phyloP scores from a whole-genome alignment of 2,329 filamentous ascomycete genomes.

The Colletotrichum sp. region DNA sequence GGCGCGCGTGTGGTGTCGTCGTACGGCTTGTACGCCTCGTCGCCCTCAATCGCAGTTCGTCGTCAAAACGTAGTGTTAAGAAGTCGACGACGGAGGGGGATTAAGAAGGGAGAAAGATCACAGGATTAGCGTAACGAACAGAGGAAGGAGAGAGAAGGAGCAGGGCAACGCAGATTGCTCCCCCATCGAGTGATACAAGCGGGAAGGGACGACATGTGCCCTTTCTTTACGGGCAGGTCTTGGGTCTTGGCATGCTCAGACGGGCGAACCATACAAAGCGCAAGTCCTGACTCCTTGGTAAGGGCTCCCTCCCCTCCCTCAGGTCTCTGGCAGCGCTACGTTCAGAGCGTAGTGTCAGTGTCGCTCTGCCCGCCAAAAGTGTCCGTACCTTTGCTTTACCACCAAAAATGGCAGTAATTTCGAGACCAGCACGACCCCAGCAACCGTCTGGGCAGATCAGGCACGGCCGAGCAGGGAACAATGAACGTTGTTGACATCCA shows the following conservation, averaged over 20 bases:
- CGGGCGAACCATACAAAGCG: not conserved
- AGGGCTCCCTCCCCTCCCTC: not conserved
- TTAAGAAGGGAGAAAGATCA: not conserved
- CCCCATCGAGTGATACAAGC: not conserved
- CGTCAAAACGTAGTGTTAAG: not conserved
- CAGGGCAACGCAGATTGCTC: not conserved
- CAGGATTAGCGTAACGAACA: not conserved
- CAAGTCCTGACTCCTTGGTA: not conserved
- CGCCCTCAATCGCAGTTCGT: not conserved
- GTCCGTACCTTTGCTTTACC: slow-evolving; percentile 7
- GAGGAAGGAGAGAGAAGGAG: not conserved
- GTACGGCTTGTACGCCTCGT: not conserved
- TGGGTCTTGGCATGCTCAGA: slow-evolving; percentile 1
- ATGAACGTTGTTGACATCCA: not conserved
- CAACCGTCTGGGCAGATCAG: slow-evolving; percentile 14
- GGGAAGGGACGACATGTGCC: not conserved
- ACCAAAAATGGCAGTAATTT: not conserved
- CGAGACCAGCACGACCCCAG: slow-evolving; percentile 9
- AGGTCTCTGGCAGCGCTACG: not conserved
- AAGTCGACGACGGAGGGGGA: not conserved
- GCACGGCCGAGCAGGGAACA: not conserved
- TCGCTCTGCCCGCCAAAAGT: not conserved
- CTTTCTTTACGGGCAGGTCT: not conserved
- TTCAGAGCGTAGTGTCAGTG: not conserved
- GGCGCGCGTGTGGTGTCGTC: not conserved